phyloP scores from a whole-genome alignment of 495 filamentous ascomycete species.

The Aspergillus carlsbadensis region DNA sequence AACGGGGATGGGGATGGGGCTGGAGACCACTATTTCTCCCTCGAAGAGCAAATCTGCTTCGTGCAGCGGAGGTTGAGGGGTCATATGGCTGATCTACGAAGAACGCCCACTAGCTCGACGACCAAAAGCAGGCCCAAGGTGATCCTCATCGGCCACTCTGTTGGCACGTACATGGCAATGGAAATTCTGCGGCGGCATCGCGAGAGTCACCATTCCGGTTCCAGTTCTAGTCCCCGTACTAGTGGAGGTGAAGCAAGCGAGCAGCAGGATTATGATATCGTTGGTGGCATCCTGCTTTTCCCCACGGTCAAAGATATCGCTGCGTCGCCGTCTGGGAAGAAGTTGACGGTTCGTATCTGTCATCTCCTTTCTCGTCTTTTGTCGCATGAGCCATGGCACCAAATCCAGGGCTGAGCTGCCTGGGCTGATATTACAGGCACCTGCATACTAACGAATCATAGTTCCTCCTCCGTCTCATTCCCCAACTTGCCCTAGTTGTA shows the following conservation, averaged over 20 bases:
- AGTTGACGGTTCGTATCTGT: slow-evolving; percentile 47
- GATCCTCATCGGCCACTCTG: slow-evolving; percentile 80
- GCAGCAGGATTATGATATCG: slow-evolving; percentile 41
- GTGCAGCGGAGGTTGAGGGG: slow-evolving; percentile 31
- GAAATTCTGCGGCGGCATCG: slow-evolving; percentile 62
- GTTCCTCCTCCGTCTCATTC: slow-evolving; percentile 46
- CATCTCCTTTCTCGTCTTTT: not conserved
- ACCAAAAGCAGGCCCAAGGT: slow-evolving; percentile 41
- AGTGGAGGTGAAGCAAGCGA: not conserved
- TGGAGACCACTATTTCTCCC: slow-evolving; percentile 22
- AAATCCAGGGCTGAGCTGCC: too few relatives aligned
- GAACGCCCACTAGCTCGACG: not conserved
- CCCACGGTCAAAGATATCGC: slow-evolving; percentile 78
- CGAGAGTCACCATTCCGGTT: slow-evolving; percentile 15
- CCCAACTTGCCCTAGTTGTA: slow-evolving; percentile 53
- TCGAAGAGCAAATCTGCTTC: slow-evolving; percentile 64
- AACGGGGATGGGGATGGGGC: not conserved
- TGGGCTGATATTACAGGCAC: too few relatives aligned
- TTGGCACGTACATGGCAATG: slow-evolving; percentile 75
- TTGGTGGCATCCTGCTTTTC: slow-evolving; percentile 68
- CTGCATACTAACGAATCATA: not conserved
- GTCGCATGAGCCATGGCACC: too few relatives aligned
- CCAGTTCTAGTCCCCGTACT: too few relatives aligned
- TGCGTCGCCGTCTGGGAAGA: slow-evolving; percentile 58
- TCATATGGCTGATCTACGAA: not conserved